phyloP scores from a whole-genome alignment of 2,329 filamentous ascomycete genomes.

The Curvularia verruculosa region DNA sequence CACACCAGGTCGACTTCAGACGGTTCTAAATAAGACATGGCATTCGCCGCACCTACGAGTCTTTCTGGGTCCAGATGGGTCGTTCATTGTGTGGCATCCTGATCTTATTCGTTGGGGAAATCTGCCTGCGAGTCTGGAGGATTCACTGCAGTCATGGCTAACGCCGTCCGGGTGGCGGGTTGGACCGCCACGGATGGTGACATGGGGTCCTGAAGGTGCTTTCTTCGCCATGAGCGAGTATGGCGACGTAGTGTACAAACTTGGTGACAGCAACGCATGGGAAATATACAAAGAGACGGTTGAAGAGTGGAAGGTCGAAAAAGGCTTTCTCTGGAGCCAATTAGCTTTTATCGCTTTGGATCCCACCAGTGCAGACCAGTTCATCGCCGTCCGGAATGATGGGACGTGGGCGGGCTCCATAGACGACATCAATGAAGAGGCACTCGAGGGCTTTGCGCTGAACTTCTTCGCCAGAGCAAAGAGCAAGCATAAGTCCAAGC shows the following conservation, averaged over 20 bases:
- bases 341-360: conserved; percentile 42
- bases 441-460: conserved; percentile 37
- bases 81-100: conserved; percentile 46
- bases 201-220: conserved; percentile 40
- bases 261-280: conserved; percentile 36
- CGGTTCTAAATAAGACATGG: conserved; percentile 31
- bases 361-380: conserved; percentile 39
- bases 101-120: conserved; percentile 42
- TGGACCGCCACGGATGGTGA: conserved; percentile 42
- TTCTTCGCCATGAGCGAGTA: conserved; percentile 49
- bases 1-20: conserved; percentile 30
- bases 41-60: conserved; percentile 40
- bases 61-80: conserved; percentile 38
- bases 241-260: conserved; percentile 37
- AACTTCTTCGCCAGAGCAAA: conserved; percentile 39
- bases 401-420: conserved; percentile 47
- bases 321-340: conserved; percentile 39
- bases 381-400: conserved; percentile 43
- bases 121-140: conserved; percentile 38
- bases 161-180: conserved; percentile 47
- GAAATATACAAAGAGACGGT: conserved; percentile 43
- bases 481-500: conserved; percentile 23
- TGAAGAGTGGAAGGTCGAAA: conserved; percentile 44
- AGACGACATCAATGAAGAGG: conserved; percentile 43
- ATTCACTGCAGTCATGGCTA: conserved; percentile 44